Evolutionary conservation across 169 alveolate genomes (phyloP), one percentile per base, ranked within the genome.

Genomic region (Cyclospora cayetanensis): DNA sequence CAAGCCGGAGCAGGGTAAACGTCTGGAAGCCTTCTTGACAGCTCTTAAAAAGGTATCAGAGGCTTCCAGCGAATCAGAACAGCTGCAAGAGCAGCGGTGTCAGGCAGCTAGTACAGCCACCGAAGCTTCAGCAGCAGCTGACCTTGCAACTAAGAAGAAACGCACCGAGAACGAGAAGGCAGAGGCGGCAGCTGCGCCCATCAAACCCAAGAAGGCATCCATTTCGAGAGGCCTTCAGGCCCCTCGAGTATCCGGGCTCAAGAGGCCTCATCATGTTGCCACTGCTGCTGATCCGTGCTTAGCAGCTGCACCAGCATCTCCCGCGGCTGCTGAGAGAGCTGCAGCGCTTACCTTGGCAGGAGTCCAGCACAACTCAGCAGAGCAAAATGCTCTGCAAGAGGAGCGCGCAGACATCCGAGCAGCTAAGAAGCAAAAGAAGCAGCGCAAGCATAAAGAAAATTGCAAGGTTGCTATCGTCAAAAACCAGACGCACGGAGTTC

Each of bases 241-340:
- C 0, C 90, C 90, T 35, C 90, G 90, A 20, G 90, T 80, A 35
- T 80, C 90, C n/a, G 90, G 90, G 1, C 76, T 80, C 25, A 80
- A 80, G 50, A 52, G 76, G 60, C 90, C 90, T 2, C 63, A 18
- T 50, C 63, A 18, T 50, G 63, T n/a, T 50, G 63, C 90, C 4
- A 29, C 41, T 35, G 76, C 55, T 20, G n/a, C 76, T 31, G 52
- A 5, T 53, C n/a, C n/a, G 25, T 52, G 53, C 34, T 22, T 41
- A 41, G 55, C 76, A 52, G 50, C 12, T 34, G 41, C 90, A 34
- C 60, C 60, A 27, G 68, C 66, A 12, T 29, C 90, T 35, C 35
- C 52, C 3, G 53, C 31, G 29, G 34, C 90, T 18, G 63, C 2
- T 18, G 63, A 50, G 37, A 27, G 76, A 50, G 60, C 90, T 4